Evolutionary conservation across 1,284 basidiomycete species (phyloP).

Genomic region (Laetiporus sulphureus): DNA sequence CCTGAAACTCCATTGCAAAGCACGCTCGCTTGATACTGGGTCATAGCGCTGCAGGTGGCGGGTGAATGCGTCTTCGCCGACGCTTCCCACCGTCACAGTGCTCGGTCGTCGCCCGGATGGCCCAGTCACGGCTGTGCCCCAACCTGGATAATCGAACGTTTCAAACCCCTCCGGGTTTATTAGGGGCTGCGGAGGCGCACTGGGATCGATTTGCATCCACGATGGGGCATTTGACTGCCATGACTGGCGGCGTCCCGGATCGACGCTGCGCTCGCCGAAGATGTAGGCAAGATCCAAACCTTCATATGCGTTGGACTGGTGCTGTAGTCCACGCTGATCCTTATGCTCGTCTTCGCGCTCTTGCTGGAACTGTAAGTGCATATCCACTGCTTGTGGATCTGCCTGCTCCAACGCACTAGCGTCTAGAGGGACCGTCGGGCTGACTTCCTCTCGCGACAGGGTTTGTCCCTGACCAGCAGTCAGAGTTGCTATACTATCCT

Average conservation of each 20-base stretch:
- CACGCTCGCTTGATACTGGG: constrained; percentile 36
- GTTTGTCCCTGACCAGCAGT: constrained; percentile 8
- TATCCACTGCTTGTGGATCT: neutral
- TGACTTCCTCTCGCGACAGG: neutral
- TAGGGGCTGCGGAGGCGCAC: neutral
- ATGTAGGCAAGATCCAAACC: constrained; percentile 41
- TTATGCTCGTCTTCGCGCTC: neutral
- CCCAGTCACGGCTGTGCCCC: constrained; percentile 5
- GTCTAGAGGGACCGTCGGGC: neutral
- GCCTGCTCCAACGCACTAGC: neutral
- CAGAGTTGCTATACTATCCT: constrained; percentile 24
- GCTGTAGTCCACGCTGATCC: neutral
- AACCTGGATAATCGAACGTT: constrained; percentile 5
- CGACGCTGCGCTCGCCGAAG: constrained; percentile 19
- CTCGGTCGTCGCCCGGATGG: constrained; percentile 36
- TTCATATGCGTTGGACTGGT: constrained; percentile 18
- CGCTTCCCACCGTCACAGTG: constrained; percentile 37
- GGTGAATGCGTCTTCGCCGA: constrained; percentile 57
- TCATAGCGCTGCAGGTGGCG: constrained; percentile 44
- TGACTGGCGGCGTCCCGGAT: constrained; percentile 25
- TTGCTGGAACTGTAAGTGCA: neutral
- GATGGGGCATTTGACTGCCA: constrained; percentile 31
- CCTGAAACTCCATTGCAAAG: constrained; percentile 57
- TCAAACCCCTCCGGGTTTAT: constrained; percentile 1
- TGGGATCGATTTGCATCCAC: constrained; percentile 23